Base-by-base conservation (phyloP, 163 green algal species). In the Smithsoniella earleae region DNA sequence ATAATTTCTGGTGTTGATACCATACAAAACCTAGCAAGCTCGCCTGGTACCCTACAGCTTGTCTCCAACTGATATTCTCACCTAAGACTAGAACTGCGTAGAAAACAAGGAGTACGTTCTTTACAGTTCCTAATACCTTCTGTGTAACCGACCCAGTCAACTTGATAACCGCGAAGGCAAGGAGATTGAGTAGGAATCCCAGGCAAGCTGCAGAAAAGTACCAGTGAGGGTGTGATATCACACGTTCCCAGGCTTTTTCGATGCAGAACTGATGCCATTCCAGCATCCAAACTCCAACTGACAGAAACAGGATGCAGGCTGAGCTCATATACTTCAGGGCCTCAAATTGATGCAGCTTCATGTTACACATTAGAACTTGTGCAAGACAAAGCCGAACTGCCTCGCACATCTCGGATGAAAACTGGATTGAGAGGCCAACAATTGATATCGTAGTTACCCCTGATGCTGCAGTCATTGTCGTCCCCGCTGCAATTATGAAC, bases 91-190 rank as follows among this genome's bases (percentile, higher is more conserved):
- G 25, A 33, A 69, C 58, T 5, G n/a, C 28, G 25, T 45, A 69
- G 5, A 69, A 30, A n/a, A 69, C 58, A 5, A 69, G 20, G 6
- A 69, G 18, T 13, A 69, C 58, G 16, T 69, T 69, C 25, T 69
- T 69, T 5, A 69, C 58, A 10, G 58, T 69, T 16, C 58, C 58
- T 6, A 69, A 13, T 25, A 69, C 58, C 58, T 69, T 69, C 58
- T 69, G 58, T 22, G 58, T 69, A 30, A 69, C 20, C 22, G n/a
- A 38, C 0, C 58, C 58, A 1, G 58, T 69, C 5, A 69, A 33
- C 58, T 69, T 69, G 58, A 69, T 69, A 5, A 69, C 58, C n/a
- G 58, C 58, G 43, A 69, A 69, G 6, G 58, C 58, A 3, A 69
- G 58, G 30, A 69, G 34, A 13, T 69, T 69, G 8, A 69, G 27